These are phyloP conservation scores for Botrytis squamosa DNA, from an alignment of 2,329 filamentous ascomycete species.

Conservation along the genomic window DNA sequence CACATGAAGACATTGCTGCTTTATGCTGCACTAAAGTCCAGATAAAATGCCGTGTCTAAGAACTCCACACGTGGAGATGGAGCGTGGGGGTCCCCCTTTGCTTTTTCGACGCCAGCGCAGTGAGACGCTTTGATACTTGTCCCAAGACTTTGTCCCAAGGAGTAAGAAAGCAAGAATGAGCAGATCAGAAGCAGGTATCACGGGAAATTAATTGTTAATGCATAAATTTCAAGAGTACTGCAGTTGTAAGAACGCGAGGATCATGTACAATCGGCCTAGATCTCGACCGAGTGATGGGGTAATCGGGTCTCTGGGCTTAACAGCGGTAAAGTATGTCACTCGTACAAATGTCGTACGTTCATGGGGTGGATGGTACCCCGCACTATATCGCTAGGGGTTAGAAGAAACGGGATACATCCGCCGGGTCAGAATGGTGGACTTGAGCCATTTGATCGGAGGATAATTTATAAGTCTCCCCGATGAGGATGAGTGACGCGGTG, in stretches of 20 bases:
- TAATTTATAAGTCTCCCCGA: background rate
- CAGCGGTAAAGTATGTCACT: conserved; percentile 13
- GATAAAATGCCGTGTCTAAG: background rate
- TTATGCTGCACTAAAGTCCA: background rate
- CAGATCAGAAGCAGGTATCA: background rate
- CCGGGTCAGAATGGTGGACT: background rate
- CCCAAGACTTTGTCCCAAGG: background rate
- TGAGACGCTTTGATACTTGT: conserved; percentile 11
- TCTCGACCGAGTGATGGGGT: conserved; percentile 15
- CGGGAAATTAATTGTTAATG: background rate
- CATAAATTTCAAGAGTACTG: background rate
- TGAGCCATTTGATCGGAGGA: background rate
- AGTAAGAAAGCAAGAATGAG: background rate
- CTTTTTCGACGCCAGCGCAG: background rate
- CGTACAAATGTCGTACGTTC: background rate
- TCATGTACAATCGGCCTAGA: conserved; percentile 14
- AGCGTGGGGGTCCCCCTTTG: conserved; percentile 4
- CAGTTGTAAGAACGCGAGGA: background rate
- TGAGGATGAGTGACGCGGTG: background rate
- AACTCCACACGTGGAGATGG: background rate
- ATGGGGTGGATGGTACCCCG: background rate
- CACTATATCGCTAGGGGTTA: background rate
- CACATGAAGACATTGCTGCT: conserved; percentile 17
- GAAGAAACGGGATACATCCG: background rate
- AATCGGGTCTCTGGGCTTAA: background rate